These are phyloP conservation scores for Pseudonitzschia multiseries DNA, from an alignment of 108 stramenopile species.

Conservation along the genomic window DNA sequence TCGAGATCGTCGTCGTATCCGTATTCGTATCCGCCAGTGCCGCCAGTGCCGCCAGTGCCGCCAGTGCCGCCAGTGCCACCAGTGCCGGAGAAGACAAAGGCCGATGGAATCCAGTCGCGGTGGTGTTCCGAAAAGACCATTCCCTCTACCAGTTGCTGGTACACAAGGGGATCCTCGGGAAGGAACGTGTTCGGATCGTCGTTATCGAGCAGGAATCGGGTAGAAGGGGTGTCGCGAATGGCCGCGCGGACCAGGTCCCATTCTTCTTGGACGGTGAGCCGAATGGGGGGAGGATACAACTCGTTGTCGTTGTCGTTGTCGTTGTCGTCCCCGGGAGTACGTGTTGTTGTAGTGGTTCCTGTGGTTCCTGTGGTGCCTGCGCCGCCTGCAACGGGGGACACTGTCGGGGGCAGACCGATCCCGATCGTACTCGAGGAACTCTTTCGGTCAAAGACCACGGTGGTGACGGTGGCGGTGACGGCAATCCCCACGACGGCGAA, in stretches of 20 bases:
- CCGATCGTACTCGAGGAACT: too few species aligned
- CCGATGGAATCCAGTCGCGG: conserved; percentile 10
- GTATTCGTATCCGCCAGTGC: too few species aligned
- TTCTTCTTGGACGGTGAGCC: not conserved
- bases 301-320: too few species aligned
- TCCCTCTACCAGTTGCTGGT: not conserved
- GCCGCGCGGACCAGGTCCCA: conserved; percentile 2
- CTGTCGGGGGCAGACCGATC: not conserved
- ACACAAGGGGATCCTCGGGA: not conserved
- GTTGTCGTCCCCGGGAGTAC: too few species aligned
- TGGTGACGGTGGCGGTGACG: too few species aligned
- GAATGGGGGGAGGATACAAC: not conserved
- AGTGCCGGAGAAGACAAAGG: not conserved
- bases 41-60: too few species aligned
- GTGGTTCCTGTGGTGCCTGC: not conserved
- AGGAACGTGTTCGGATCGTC: not conserved
- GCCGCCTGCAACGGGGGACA: not conserved
- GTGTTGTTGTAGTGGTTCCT: too few species aligned
- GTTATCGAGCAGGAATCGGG: not conserved
- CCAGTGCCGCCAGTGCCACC: too few species aligned
- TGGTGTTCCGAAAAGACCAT: not conserved
- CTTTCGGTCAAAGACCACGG: too few species aligned
- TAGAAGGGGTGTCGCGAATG: not conserved
- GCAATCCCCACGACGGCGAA: not conserved
- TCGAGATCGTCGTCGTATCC: conserved; percentile 5